Evolutionary conservation across 2,329 filamentous ascomycete genomes (phyloP), one percentile per base, ranked within the genome.

Genomic region (Trichoderma harzianum): DNA sequence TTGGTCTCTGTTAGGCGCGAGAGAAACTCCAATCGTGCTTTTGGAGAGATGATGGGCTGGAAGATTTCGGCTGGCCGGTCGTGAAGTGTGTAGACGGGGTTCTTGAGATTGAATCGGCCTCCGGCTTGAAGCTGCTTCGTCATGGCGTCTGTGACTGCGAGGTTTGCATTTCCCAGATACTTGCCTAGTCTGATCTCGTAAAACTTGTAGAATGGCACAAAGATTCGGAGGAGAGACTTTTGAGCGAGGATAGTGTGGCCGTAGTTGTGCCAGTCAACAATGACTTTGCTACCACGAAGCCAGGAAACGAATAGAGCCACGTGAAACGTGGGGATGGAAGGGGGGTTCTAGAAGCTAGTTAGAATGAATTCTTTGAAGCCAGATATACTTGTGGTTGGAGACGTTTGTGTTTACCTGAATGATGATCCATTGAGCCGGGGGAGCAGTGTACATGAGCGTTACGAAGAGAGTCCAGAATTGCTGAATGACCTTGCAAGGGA

Each of bases 211-310:
- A 97, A 79, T 32, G 83, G 86, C 10, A 98, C 94, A n/a, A 98
- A 87, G 0, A 91, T 92, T 78, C 97, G 93, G 7, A 79, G 81
- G 53, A 88, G 86, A 28, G 85, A 83, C 63, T 87, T 89, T 62
- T 88, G 85, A 6, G 88, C 92, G 4, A 99, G 89, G 76, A 99
- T 97, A 10, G 94, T 95, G 86, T 95, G 97, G 76, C 95, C 96
- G 81, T 98, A 98, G 82, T 99, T 99, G 84, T 99, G 96, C 96
- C 96, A 99, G 84, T 99, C 96, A 70, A 98, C 92, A 73, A 98
- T 86, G 5, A 99, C 87, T 71, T 89, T 89, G 51, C 93, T 97
- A 76, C 93, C 91, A 64, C 96, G 91, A 65, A 97, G 80, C 76
- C 90, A 88, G 77, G 93, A 93, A 62, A 93, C 86, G 4, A 95